Percentiles rank a stretch among this genome's conserved stretches.
Conservation (phyloP, 2,329 filamentous ascomycete genomes). For the Trichoderma endophyticum region DNA sequence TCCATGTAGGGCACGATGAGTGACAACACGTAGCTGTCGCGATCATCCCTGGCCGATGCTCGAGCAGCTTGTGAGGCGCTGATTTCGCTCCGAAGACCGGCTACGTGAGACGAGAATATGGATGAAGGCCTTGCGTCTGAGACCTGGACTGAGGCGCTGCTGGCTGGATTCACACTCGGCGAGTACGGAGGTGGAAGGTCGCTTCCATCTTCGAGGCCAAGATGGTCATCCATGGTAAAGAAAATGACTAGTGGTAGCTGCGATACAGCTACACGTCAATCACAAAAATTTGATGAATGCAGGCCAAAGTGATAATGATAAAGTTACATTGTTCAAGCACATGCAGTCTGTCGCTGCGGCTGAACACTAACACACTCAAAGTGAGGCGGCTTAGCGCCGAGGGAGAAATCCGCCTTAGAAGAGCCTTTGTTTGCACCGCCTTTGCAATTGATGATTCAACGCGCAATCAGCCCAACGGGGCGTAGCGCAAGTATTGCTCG, state of each 20-base stretch:
- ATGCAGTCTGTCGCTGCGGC: background rate
- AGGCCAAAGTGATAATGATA: background rate
- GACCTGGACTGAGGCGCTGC: background rate
- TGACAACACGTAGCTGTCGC: conserved; percentile 39
- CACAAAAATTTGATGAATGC: background rate
- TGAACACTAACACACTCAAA: background rate
- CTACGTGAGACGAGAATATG: conserved; percentile 37
- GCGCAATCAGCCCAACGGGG: background rate
- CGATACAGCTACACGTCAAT: background rate
- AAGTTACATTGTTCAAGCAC: too few relatives aligned
- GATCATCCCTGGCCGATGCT: conserved; percentile 33
- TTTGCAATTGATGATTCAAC: background rate
- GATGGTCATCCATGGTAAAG: background rate
- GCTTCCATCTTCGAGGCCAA: background rate
- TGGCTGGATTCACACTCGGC: background rate
- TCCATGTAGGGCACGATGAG: conserved; percentile 42
- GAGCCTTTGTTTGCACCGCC: background rate
- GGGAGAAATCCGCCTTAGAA: background rate
- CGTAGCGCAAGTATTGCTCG: background rate
- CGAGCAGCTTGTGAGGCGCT: conserved; percentile 33
- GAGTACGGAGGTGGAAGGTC: conserved; percentile 16
- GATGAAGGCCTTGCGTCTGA: conserved; percentile 19
- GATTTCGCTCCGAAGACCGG: conserved; percentile 38
- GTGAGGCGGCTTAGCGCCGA: background rate
- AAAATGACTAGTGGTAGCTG: background rate